Evolutionary conservation across 306 rosid genomes (phyloP).

Genomic region (Boehmeria nivea): DNA sequence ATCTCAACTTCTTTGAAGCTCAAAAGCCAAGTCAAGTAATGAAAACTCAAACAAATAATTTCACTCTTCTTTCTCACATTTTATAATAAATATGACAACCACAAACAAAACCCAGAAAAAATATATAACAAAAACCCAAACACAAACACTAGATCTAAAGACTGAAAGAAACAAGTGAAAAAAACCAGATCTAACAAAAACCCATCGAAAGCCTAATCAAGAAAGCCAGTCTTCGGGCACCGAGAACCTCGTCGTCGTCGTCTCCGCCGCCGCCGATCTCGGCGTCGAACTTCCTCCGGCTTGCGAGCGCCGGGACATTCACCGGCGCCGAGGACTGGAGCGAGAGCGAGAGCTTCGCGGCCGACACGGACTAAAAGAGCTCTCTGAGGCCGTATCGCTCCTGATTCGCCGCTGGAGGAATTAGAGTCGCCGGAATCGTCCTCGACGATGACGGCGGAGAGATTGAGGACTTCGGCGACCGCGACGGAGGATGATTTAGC

Average conservation of each 20-base stretch:
- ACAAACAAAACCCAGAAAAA: not conserved
- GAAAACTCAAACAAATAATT: conserved; percentile 14
- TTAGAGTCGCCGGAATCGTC: too few species aligned
- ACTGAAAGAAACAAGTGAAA: too few species aligned
- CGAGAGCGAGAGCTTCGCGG: too few species aligned
- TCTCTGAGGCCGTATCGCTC: too few species aligned
- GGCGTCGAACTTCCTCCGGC: conserved; percentile 22
- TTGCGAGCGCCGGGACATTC: conserved; percentile 49
- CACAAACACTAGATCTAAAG: conserved; percentile 4
- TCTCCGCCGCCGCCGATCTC: conserved; percentile 23
- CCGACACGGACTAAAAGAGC: conserved; percentile 46
- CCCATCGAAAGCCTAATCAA: conserved; percentile 39
- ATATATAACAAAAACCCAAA: not conserved
- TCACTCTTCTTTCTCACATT: conserved; percentile 3
- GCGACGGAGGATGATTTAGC: too few species aligned
- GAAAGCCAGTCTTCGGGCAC: conserved; percentile 90
- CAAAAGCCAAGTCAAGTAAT: not conserved
- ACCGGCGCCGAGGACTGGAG: conserved; percentile 77
- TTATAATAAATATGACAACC: not conserved
- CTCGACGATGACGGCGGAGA: too few species aligned
- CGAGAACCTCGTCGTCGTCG: conserved; percentile 51
- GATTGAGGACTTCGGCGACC: too few species aligned
- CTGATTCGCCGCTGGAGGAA: conserved; percentile 26
- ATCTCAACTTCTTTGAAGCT: conserved; percentile 6
- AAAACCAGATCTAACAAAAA: conserved; percentile 39